Conservation (phyloP, 345 rosid species). For the Salix suchowensis region DNA sequence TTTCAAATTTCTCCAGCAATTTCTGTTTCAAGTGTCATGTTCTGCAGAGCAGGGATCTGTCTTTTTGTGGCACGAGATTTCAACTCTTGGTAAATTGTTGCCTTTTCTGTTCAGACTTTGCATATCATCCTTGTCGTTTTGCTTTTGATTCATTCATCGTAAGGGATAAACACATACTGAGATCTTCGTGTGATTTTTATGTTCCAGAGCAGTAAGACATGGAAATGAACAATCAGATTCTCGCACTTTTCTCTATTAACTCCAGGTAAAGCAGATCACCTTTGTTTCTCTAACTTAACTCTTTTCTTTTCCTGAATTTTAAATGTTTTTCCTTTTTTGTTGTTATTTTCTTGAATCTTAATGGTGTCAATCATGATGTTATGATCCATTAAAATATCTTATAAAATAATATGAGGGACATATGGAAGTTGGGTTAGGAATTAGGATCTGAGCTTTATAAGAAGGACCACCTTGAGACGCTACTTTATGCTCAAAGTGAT, state of each 20-base stretch:
- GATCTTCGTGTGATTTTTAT: neutral
- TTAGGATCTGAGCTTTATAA: too few species aligned
- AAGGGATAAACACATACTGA: neutral
- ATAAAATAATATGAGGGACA: too few species aligned
- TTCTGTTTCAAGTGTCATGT: neutral
- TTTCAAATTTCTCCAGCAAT: neutral
- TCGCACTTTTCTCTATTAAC: neutral
- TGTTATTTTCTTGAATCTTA: neutral
- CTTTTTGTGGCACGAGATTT: slow-evolving; percentile 8
- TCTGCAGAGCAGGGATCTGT: neutral
- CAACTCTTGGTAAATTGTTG: neutral
- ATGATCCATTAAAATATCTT: too few species aligned
- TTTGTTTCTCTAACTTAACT: neutral
- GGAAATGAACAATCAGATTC: slow-evolving; percentile 1
- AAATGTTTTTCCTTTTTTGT: neutral
- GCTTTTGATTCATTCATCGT: neutral
- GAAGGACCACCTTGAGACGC: too few species aligned
- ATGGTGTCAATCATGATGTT: too few species aligned
- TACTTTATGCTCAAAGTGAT: too few species aligned
- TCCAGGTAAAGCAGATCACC: neutral
- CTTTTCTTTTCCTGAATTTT: neutral
- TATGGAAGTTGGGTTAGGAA: too few species aligned
- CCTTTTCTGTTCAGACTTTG: neutral
- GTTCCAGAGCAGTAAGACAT: neutral
- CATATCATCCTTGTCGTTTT: neutral